These are phyloP conservation scores for Trichoderma arundinaceum DNA, from an alignment of 2,329 filamentous ascomycete species.

Conservation along the genomic window DNA sequence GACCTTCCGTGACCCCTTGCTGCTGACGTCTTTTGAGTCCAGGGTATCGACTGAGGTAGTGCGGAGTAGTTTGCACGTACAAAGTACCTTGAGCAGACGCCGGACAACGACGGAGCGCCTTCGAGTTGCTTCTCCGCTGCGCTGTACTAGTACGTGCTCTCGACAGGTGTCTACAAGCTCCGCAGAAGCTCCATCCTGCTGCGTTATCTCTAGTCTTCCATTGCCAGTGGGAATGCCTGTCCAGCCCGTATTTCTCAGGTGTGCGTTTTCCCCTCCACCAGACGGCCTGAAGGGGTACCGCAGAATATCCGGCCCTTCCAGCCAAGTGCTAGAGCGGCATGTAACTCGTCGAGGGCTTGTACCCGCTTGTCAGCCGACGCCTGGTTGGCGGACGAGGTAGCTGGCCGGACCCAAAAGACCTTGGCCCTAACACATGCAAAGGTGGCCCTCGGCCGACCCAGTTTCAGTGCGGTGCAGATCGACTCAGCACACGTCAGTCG, in stretches of 20 bases:
- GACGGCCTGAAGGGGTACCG: constrained; percentile 5
- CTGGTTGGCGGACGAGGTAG: constrained; percentile 8
- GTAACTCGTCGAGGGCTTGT: constrained; percentile 13
- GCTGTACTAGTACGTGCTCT: not conserved
- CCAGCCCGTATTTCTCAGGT: constrained; percentile 19
- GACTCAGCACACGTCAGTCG: constrained; percentile 33
- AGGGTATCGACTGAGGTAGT: constrained; percentile 14
- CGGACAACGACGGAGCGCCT: not conserved
- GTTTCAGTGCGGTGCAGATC: constrained; percentile 29
- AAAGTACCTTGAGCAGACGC: not conserved
- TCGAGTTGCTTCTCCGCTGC: not conserved
- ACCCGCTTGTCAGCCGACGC: not conserved
- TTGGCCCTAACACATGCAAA: constrained; percentile 27
- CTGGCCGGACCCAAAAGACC: constrained; percentile 12
- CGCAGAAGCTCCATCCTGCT: constrained; percentile 22
- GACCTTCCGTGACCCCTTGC: constrained; percentile 14
- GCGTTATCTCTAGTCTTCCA: constrained; percentile 26
- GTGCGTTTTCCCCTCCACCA: constrained; percentile 8
- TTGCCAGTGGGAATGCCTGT: constrained; percentile 12
- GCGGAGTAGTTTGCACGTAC: constrained; percentile 12
- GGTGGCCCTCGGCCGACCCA: constrained; percentile 12
- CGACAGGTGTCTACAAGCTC: not conserved
- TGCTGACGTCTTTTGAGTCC: constrained; percentile 3
- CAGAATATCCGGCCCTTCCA: constrained; percentile 27
- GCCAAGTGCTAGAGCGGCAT: constrained; percentile 5